Base-by-base conservation (phyloP, 2,329 filamentous ascomycete species). In the Fusarium sp. region DNA sequence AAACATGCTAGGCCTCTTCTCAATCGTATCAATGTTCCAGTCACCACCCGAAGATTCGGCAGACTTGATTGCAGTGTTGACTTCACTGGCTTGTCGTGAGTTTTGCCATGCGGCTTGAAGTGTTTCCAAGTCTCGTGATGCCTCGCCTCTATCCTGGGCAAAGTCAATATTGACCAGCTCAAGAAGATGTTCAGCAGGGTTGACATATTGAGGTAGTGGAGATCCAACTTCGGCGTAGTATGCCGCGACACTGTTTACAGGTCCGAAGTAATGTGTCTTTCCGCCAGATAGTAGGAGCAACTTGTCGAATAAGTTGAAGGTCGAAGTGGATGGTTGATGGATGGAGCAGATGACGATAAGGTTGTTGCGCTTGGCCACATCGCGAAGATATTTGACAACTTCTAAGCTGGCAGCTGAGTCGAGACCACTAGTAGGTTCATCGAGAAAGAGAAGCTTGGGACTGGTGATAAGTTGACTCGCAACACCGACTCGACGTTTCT, bases 161-260 rank as follows among this genome's bases (percentile, higher is more conserved):
- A 97, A 94, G 81, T 96, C 94, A 14, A 89, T 90, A 80, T 94
- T 97, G 79, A 95, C 88, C 36, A 94, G 83, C 63, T 96, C 92
- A 46, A 97, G 89, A 45, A 95, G 84, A 80, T 90, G 94, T 79
- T 97, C 94, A 20, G 94, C 93, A 1, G 93, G 92, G 78, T 96
- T 97, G 61, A 88, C 92, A 72, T 93, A 89, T 13, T 88, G 76
- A 0, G 93, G 93, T 63, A 95, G 86, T 0, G 87, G 83, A 73
- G 87, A 84, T 10, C 90, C 92, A 22, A 90, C 85, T 2, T 82
- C 76, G 33, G 86, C 83, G 71, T 94, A 95, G 80, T 95, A 93
- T 6, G 82, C 73, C n/a, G 86, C 82, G 7, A 93, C 86, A 4
- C 83, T 82, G 12, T 79, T 70, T 3, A 93, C 83, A 1, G 89